Percentiles rank a stretch among this genome's conserved stretches.
Evolutionary conservation across 2,329 filamentous ascomycete species (phyloP).

Genomic region (Coniochaeta sp.): DNA sequence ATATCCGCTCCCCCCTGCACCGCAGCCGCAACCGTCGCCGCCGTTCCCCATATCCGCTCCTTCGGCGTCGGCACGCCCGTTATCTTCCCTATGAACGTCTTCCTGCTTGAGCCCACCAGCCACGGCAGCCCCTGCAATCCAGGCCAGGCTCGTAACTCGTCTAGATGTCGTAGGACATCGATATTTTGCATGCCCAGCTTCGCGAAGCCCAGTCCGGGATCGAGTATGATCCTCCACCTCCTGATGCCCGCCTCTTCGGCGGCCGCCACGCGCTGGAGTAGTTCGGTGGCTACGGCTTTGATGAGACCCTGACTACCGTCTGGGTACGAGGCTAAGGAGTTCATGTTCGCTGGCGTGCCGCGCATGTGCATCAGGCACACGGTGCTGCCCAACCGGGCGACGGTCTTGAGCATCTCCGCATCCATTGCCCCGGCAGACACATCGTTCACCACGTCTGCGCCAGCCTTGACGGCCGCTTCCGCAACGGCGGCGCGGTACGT

Average conservation of each 20-base stretch:
- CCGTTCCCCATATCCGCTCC: conserved; percentile 76
- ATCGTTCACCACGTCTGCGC: conserved; percentile 92
- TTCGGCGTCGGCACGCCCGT: conserved; percentile 66
- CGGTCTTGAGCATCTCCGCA: conserved; percentile 70
- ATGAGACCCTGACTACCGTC: conserved; percentile 39
- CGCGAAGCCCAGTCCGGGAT: conserved; percentile 91
- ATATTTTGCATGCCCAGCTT: conserved; percentile 79
- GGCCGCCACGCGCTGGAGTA: conserved; percentile 60
- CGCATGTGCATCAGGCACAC: conserved; percentile 92
- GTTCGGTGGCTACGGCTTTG: conserved; percentile 56
- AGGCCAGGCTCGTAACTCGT: conserved; percentile 55
- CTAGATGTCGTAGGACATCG: conserved; percentile 62
- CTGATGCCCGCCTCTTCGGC: conserved; percentile 76
- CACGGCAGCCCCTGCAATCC: conserved; percentile 69
- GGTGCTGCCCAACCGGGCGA: conserved; percentile 70
- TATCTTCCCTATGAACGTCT: conserved; percentile 77
- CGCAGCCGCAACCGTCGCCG: conserved; percentile 77
- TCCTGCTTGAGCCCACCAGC: conserved; percentile 83
- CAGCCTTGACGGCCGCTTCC: conserved; percentile 63
- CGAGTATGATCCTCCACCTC: conserved; percentile 90
- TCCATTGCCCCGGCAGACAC: conserved; percentile 79
- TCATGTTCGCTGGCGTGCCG: conserved; percentile 79
- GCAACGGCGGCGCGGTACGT: conserved; percentile 87
- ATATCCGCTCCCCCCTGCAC: conserved; percentile 85
- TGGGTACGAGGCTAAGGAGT: conserved; percentile 58